Evolutionary conservation across 2,329 filamentous ascomycete species (phyloP), one percentile per base, ranked within the genome.

Genomic region (Cadophora malorum): DNA sequence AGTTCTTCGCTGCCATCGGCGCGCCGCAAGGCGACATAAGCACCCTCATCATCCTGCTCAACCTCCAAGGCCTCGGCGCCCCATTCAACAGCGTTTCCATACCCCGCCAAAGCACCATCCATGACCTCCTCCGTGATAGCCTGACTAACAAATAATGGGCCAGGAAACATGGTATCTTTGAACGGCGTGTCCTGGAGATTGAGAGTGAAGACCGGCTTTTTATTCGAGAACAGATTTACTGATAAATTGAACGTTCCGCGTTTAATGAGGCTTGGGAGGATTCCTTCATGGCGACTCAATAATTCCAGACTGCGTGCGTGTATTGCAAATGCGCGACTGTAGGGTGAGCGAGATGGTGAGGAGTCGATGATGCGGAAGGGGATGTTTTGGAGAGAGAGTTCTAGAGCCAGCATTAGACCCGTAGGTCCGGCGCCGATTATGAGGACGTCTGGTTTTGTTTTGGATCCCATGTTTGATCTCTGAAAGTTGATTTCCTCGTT

Each of bases 221-320:
- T 70, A 68, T 80, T 77, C 63, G 79, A 73, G 65, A 79, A 82
- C 14, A 83, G 66, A 12, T 79, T 79, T 9, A 79, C 76, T 10
- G 80, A 81, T 16, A 71, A 70, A n/a, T 80, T 74, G 21, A 78
- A 72, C 56, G 79, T 79, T 21, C 82, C 82, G 5, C 74, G 73
- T 1, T 72, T 68, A 2, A 83, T 55, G 31, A 84, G 71, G 3
- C 75, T 74, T 12, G 80, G 76, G 8, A 79, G 74, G 38, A 82
- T 70, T 5, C 76, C 76, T 58, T n/a, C 28, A 55, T 86, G 79
- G 49, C 84, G 83, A 58, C 79, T 79, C 61, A 86, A 80, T 28
- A 86, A 77, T 71, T 87, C 85, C 9, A 85, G 72, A 1, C 81
- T 83, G 9, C 84, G 81, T 14, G 83, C 78, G 66, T 86, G 85